These are phyloP conservation scores for Taphrina pruni DNA, from an alignment of 1,139 yeast genomes.

Conservation along the genomic window DNA sequence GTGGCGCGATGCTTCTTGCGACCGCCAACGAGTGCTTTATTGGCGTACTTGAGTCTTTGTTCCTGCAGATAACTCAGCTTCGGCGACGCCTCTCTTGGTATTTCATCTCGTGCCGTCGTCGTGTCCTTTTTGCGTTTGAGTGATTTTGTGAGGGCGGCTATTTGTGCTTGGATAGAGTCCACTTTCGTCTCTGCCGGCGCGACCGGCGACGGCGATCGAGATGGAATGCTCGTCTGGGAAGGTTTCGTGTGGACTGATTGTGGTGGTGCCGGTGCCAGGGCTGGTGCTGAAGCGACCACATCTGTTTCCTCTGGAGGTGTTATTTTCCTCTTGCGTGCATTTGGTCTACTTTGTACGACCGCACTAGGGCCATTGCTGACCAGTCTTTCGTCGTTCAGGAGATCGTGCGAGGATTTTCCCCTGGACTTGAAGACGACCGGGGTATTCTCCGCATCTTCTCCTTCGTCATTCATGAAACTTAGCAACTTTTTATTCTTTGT, in stretches of 20 bases:
- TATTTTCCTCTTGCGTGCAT: constrained; percentile 23
- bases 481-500: constrained; percentile 48
- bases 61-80: constrained; percentile 45
- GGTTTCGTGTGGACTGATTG: constrained; percentile 5
- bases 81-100: constrained; percentile 18
- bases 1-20: constrained; percentile 37
- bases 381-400: constrained; percentile 51
- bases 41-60: constrained; percentile 44
- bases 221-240: constrained; percentile 11
- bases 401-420: constrained; percentile 60
- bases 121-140: constrained; percentile 17
- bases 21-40: constrained; percentile 41
- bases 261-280: background rate
- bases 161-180: constrained; percentile 28
- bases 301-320: background rate
- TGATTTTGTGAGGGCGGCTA: constrained; percentile 32
- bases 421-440: constrained; percentile 42
- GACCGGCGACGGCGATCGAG: constrained; percentile 9
- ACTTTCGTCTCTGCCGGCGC: background rate
- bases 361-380: constrained; percentile 31
- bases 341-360: constrained; percentile 34
- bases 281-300: background rate
- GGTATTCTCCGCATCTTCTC: constrained; percentile 46
- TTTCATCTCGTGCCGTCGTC: background rate
- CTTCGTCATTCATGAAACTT: constrained; percentile 53